Evolutionary conservation across 1,284 basidiomycete genomes (phyloP).

Genomic region (Malassezia caprae): DNA sequence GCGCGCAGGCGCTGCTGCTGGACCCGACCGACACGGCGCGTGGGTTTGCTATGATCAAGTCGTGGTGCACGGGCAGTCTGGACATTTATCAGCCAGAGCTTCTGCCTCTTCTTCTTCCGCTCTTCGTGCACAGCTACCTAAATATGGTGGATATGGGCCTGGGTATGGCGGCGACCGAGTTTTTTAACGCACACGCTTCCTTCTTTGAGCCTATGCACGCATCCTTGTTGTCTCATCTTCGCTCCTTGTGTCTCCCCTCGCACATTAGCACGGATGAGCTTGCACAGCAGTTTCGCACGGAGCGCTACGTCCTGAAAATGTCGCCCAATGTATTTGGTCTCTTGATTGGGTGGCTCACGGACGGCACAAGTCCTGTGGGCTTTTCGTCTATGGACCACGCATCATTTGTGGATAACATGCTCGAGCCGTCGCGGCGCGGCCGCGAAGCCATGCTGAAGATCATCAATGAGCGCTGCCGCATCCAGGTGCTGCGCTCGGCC

Average conservation of each 20-base stretch:
- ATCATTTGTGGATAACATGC: constrained; percentile 56
- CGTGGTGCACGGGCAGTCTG: constrained; percentile 83
- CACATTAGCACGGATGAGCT: constrained; percentile 70
- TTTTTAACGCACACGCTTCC: constrained; percentile 63
- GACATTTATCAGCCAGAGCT: constrained; percentile 85
- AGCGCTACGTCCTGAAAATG: constrained; percentile 83
- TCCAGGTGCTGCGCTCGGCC: constrained; percentile 55
- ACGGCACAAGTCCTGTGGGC: constrained; percentile 73
- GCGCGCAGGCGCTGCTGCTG: constrained; percentile 68
- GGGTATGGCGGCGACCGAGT: constrained; percentile 64
- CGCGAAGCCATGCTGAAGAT: constrained; percentile 72
- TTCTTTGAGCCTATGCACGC: constrained; percentile 64
- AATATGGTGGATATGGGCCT: constrained; percentile 84
- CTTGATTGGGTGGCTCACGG: constrained; percentile 88
- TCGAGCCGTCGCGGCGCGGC: constrained; percentile 51
- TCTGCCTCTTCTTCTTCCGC: constrained; percentile 79
- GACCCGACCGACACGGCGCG: constrained; percentile 82
- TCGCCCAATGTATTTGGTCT: constrained; percentile 83
- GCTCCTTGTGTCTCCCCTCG: constrained; percentile 67
- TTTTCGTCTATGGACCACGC: constrained; percentile 68
- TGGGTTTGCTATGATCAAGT: constrained; percentile 73
- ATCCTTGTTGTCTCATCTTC: constrained; percentile 66
- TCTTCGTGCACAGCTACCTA: constrained; percentile 94
- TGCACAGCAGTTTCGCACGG: constrained; percentile 74
- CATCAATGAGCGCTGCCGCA: constrained; percentile 80